Conservation (phyloP, 179 eudicot species). For the Spergularia azorica region DNA sequence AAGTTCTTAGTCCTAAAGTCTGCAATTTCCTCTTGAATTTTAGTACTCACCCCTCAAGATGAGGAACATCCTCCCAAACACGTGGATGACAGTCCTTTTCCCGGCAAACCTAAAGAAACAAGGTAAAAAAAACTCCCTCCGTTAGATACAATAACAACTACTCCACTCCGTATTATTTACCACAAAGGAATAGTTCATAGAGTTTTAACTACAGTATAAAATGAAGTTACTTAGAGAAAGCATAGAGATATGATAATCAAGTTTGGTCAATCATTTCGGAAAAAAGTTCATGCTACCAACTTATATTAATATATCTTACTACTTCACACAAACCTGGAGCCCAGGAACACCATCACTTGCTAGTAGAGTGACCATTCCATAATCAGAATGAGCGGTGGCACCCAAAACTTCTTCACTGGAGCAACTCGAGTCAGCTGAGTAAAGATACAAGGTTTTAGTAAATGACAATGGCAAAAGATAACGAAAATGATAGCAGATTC, state of each 20-base stretch:
- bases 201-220: conserved; percentile 32
- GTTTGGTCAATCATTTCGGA: not conserved
- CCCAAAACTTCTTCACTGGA: conserved; percentile 53
- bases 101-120: conserved; percentile 32
- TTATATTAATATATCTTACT: no score
- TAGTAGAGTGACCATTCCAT: conserved; percentile 84
- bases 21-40: not conserved
- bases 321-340: conserved; percentile 60
- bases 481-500: not conserved
- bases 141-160: no score
- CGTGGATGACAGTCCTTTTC: conserved; percentile 47
- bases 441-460: not conserved
- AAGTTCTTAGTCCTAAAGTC: not conserved
- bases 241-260: conserved; percentile 27
- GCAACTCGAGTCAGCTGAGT: conserved; percentile 37
- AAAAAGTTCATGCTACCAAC: no score
- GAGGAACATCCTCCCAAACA: conserved; percentile 77
- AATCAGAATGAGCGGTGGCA: conserved; percentile 85
- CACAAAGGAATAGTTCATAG: no score
- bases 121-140: no score
- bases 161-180: no score
- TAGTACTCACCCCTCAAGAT: conserved; percentile 59
- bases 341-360: conserved; percentile 78
- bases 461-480: not conserved
- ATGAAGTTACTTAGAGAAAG: no score